A percentile compares a stretch with the other conserved stretches of the same genome.
phyloP scores from a whole-genome alignment of 2,329 filamentous ascomycete species.

The Aspergillus pseudotamarii region DNA sequence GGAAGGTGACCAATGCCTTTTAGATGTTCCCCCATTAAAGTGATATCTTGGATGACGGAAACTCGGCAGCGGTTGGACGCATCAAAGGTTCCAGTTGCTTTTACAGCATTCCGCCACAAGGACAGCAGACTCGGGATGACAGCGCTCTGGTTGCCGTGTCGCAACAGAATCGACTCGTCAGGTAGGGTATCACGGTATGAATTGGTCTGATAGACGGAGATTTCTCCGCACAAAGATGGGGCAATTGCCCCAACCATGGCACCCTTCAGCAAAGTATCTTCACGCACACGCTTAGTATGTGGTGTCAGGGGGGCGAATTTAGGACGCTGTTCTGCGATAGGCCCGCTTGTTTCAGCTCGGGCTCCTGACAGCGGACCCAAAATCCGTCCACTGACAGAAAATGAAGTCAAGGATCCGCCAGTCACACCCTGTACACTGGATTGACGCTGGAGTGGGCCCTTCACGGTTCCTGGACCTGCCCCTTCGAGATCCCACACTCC shows the following conservation, averaged over 20 bases:
- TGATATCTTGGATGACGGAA: slow-evolving; percentile 41
- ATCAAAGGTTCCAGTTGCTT: slow-evolving; percentile 42
- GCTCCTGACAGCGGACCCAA: slow-evolving; percentile 27
- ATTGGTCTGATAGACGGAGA: slow-evolving; percentile 44
- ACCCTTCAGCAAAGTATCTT: slow-evolving; percentile 49
- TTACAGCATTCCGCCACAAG: slow-evolving; percentile 47
- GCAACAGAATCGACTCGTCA: slow-evolving; percentile 49
- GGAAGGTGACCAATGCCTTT: slow-evolving; percentile 43
- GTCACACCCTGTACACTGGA: slow-evolving; percentile 42
- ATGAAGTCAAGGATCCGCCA: slow-evolving; percentile 44
- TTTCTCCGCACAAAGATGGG: slow-evolving; percentile 42
- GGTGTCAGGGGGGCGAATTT: slow-evolving; percentile 52
- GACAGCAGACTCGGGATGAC: slow-evolving; percentile 48
- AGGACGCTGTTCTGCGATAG: slow-evolving; percentile 34
- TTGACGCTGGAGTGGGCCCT: slow-evolving; percentile 43
- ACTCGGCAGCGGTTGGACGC: slow-evolving; percentile 43
- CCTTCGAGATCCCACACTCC: slow-evolving; percentile 54
- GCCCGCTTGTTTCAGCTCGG: slow-evolving; percentile 26
- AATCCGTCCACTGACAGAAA: slow-evolving; percentile 47
- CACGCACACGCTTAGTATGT: slow-evolving; percentile 49
- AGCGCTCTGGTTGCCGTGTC: slow-evolving; percentile 44
- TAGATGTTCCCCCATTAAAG: slow-evolving; percentile 44
- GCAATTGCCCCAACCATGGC: slow-evolving; percentile 26
- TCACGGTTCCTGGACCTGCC: slow-evolving; percentile 43
- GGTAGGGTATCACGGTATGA: slow-evolving; percentile 37